phyloP scores from a whole-genome alignment of 2,329 filamentous ascomycete species.

The Metarhizium sp. region DNA sequence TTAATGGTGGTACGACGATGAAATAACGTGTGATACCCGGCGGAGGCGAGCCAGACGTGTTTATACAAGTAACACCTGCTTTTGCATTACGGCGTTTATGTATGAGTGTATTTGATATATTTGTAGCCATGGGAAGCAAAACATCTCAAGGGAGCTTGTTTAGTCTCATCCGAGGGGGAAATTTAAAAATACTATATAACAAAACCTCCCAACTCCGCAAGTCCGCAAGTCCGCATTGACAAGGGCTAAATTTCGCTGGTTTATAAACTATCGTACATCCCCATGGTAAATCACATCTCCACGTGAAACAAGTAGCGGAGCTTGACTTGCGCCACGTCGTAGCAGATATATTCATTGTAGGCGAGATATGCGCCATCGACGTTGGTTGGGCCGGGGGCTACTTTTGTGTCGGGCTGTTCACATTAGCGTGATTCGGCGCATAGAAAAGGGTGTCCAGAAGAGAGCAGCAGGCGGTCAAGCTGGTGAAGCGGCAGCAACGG shows the following conservation, averaged over 20 bases:
- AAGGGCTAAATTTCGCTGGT: too few relatives aligned
- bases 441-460: not conserved
- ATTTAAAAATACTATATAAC: too few relatives aligned
- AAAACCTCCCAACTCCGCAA: too few relatives aligned
- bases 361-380: constrained; percentile 36
- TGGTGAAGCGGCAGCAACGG: too few relatives aligned
- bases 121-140: too few relatives aligned
- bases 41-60: not conserved
- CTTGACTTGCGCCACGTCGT: constrained; percentile 60
- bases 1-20: not conserved
- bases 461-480: not conserved
- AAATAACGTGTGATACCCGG: not conserved
- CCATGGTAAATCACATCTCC: constrained; percentile 27
- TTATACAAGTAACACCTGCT: not conserved
- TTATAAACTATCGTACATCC: too few relatives aligned
- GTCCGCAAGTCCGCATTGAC: too few relatives aligned
- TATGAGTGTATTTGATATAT: too few relatives aligned
- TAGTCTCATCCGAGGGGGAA: too few relatives aligned
- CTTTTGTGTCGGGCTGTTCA: constrained; percentile 38
- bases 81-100: not conserved
- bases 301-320: constrained; percentile 62
- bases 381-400: constrained; percentile 37
- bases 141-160: too few relatives aligned
- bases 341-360: constrained; percentile 70
- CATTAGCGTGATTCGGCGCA: not conserved